Evolutionary conservation across 768 basidiomycete species (phyloP), one percentile per base, ranked within the genome.

Genomic region (Auricularia cornea): DNA sequence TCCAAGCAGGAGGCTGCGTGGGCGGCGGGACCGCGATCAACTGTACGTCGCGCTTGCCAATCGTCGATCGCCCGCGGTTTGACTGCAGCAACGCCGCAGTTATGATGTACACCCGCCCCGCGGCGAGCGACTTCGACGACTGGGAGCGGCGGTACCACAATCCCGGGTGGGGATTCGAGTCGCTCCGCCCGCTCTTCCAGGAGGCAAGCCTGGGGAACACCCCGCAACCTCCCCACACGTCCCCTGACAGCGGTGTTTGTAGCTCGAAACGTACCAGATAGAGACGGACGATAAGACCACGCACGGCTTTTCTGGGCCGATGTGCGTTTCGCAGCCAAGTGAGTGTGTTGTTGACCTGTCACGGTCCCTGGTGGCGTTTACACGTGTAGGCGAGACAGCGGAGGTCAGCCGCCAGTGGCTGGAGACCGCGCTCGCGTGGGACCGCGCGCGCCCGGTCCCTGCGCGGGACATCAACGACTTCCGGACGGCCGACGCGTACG

Each of bases 11-110:
- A 0, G 76, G 81, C 60, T 80, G 78, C 41, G 67, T 89, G 3
- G 87, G 87, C 3, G 87, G 87, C 3, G 86, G 86, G 0, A 86
- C 85, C 1, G 74, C 76, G 60, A 79, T 88, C 20, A 88, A 87
- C 66, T 84, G 85, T 85, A 20, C 10, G 44, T 48, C 44, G 11
- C 10, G 6, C 11, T 18, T 48, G 11, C 20, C 44, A 6, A 5
- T 8, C 16, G 44, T 48, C 80, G 0, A n/a, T n/a, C n/a, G n/a
- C 73, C 71, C 0, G 73, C n/a, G n/a, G n/a, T 5, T 5, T 12
- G 44, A 48, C 1, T 38, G 35, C 8, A n/a, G n/a, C n/a, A n/a
- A 6, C 80, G 0, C 73, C 71, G 0, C 73, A 65, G 79, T 74
- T 68, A 77, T 78, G 69, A 77, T 83, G 77, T 88, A 87, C 65